phyloP scores from a whole-genome alignment of 2,329 filamentous ascomycete genomes.

The Phyllosticta ampelicida region DNA sequence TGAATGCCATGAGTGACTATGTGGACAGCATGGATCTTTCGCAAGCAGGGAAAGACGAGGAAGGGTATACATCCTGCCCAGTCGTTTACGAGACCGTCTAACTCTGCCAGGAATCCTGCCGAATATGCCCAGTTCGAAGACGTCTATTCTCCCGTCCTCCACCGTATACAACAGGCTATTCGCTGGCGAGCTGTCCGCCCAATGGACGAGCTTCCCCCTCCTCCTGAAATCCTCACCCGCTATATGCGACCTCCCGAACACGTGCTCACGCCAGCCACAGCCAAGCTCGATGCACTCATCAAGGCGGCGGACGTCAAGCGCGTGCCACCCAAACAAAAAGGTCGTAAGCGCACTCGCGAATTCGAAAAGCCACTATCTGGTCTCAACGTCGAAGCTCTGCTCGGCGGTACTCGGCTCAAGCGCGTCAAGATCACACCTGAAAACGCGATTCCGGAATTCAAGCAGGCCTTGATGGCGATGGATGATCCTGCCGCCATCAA shows the following conservation, averaged over 20 bases:
- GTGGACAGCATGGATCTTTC: conserved; percentile 90
- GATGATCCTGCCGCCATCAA: conserved; percentile 41
- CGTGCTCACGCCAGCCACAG: conserved; percentile 46
- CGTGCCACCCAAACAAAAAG: conserved; percentile 72
- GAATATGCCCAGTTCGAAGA: conserved; percentile 68
- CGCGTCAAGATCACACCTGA: conserved; percentile 48
- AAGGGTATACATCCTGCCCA: conserved; percentile 32
- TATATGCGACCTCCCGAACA: conserved; percentile 63
- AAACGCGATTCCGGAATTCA: conserved; percentile 87
- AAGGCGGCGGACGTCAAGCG: conserved; percentile 69
- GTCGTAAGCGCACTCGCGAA: conserved; percentile 55
- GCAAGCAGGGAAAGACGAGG: conserved; percentile 59
- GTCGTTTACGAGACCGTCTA: conserved; percentile 7
- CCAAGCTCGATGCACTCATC: conserved; percentile 53
- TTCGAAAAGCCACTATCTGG: conserved; percentile 76
- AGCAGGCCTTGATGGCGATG: conserved; percentile 56
- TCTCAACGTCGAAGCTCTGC: conserved; percentile 72
- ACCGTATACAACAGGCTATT: conserved; percentile 78
- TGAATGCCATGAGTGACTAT: conserved; percentile 76
- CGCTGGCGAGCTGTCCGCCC: conserved; percentile 70
- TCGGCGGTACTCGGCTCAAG: conserved; percentile 45
- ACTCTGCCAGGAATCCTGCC: conserved; percentile 32
- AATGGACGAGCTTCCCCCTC: conserved; percentile 49
- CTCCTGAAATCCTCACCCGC: conserved; percentile 54
- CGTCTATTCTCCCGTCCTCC: conserved; percentile 73